Base-by-base conservation (phyloP, 257 asterid genomes). In the Galeopsis tetrahit region DNA sequence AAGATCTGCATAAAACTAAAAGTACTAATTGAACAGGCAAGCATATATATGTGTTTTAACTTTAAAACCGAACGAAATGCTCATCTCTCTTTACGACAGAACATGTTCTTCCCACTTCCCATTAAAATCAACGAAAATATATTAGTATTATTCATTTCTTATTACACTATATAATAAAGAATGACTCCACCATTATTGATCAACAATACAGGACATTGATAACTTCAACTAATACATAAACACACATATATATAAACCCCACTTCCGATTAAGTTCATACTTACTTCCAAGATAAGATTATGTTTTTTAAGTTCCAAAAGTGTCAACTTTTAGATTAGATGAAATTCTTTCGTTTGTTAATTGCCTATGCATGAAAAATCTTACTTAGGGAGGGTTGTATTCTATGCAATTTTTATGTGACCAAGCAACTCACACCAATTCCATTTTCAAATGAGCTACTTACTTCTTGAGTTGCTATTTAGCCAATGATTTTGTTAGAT, bases 381-480 rank as follows among this genome's bases (percentile, higher is more conserved):
- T 6, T 48, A 36, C 46, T 48, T 39, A 28, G 33, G 14, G 68
- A 46, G n/a, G 55, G 21, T 10, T 64, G 69, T n/a, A 34, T 61
- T 4, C 53, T 21, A 17, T 52, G 33, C 7, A 52, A 11, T 49
- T 17, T 17, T 39, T 46, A 17, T 48, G 11, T 51, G 7, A 28
- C n/a, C 40, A 28, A 66, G 52, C 36, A 15, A 36, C 11, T 33
- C 31, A 4, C 13, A 34, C 72, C 63, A 15, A 14, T 35, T 52
- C 62, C 62, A 61, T 6, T 31, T 33, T 60, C 52, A 59, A 42
- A n/a, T 58, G 17, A 44, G 2, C 32, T 52, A 57, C 58, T 36
- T 2, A 31, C 66, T 57, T 11, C 10, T 60, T 52, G 21, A 67
- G 69, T 46, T 44, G 62, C 61, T 53, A 75, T 44, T 59, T 42